These are phyloP conservation scores for Citrus hindsii DNA, from an alignment of 345 rosid species.

Conservation along the genomic window DNA sequence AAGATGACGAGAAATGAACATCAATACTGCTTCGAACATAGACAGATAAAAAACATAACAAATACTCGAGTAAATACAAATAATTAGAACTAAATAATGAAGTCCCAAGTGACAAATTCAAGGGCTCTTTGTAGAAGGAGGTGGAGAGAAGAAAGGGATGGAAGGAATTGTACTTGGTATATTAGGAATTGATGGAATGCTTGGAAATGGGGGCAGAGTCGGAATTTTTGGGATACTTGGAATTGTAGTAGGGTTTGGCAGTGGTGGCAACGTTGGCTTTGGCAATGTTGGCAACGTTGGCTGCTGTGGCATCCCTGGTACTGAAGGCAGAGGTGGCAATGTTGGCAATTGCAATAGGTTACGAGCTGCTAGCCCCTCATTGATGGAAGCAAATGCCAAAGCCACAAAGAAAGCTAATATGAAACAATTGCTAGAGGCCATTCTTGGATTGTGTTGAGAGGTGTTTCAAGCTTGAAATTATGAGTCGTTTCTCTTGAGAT, in stretches of 20 bases:
- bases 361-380: constrained; percentile 15
- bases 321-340: background rate
- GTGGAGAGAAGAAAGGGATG: constrained; percentile 33
- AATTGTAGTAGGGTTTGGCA: background rate
- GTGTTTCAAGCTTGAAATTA: background rate
- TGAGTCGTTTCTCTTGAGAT: background rate
- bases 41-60: too few relatives aligned
- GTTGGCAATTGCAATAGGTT: constrained; percentile 10
- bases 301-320: background rate
- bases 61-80: too few relatives aligned
- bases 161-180: constrained; percentile 33
- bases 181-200: constrained; percentile 23
- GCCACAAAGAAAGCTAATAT: background rate
- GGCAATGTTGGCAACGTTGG: too few relatives aligned
- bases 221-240: constrained; percentile 15
- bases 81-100: background rate
- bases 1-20: too few relatives aligned
- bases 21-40: too few relatives aligned
- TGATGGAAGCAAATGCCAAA: constrained; percentile 12
- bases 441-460: background rate
- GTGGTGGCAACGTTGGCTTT: background rate
- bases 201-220: constrained; percentile 22
- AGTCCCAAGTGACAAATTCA: background rate
- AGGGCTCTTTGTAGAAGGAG: constrained; percentile 23
- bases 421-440: constrained; percentile 2